These are phyloP conservation scores for Penicillium herquei DNA, from an alignment of 495 filamentous ascomycete species.

Conservation along the genomic window DNA sequence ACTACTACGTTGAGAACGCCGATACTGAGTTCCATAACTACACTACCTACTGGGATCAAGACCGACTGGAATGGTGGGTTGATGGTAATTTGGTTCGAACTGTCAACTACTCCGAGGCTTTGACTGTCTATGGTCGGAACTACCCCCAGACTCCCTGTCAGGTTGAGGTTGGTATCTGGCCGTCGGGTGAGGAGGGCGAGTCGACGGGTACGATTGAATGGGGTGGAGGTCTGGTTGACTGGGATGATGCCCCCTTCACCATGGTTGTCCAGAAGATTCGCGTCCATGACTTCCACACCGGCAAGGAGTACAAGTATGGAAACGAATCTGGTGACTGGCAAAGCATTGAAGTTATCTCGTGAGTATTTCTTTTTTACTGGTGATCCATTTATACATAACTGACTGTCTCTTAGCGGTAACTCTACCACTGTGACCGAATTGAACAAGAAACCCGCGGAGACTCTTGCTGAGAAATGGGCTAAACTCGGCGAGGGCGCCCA, in stretches of 20 bases:
- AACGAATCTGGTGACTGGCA: conserved; percentile 32
- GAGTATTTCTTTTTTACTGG: conserved; percentile 30
- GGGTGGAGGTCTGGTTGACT: conserved; percentile 60
- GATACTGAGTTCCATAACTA: conserved; percentile 79
- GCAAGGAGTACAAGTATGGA: conserved; percentile 37
- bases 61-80: conserved; percentile 78
- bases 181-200: conserved; percentile 67
- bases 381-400: not conserved
- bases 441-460: conserved; percentile 38
- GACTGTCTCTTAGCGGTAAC: conserved; percentile 44
- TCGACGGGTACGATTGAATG: conserved; percentile 44
- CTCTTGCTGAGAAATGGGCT: conserved; percentile 57
- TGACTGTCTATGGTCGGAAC: conserved; percentile 54
- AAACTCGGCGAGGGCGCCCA: conserved; percentile 52
- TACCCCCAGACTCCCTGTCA: conserved; percentile 91
- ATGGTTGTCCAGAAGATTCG: conserved; percentile 60
- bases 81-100: conserved; percentile 70
- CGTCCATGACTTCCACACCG: conserved; percentile 38
- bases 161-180: conserved; percentile 78
- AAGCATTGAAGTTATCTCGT: conserved; percentile 49
- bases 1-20: conserved; percentile 57
- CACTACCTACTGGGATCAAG: conserved; percentile 80
- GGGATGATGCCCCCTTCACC: conserved; percentile 61
- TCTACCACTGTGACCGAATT: conserved; percentile 48
- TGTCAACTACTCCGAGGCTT: conserved; percentile 51